Evolutionary conservation across 306 rosid genomes (phyloP), one percentile per base, ranked within the genome.

Genomic region (Vicia sativa): DNA sequence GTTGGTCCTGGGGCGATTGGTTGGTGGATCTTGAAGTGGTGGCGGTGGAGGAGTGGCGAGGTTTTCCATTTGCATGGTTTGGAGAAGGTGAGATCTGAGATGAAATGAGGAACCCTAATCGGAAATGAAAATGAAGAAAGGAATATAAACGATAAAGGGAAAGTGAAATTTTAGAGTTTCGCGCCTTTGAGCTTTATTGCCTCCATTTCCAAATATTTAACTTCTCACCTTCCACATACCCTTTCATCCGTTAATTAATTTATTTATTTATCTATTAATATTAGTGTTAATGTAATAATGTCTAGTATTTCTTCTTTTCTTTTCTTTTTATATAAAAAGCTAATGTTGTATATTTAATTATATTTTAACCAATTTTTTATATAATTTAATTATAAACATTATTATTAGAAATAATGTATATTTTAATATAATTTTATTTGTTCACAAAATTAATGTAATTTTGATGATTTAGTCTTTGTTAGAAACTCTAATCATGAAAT

Each of bases 1-100:
- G 41, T 7, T 31, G 73, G 50, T 79, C 74, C 72, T 82, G 3
- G 85, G 42, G n/a, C 72, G 79, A 70, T 69, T 78, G 1, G 62
- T 11, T 42, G 73, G 49, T 21, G 23, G 85, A 49, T 73, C 72
- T 43, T 77, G 80, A 4, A 72, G 35, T 28, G 46, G 39, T 49
- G 77, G 42, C 43, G 75, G 11, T 62, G 70, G 72, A 10, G 29
- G 71, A 55, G 65, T 1, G 21, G 6, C 83, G 2, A 67, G 63
- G 59, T 74, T 79, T 35, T 49, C 78, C 84, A 74, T 81, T 81
- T 57, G n/a, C 28, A 61, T 57, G 63, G 34, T 11, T 11, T 7
- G 49, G 5, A 3, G 3, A 44, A 9, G 15, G 11, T 46, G 58
- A 65, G 70, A 65, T 65, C 58, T 45, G 58, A 26, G 11, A 14